phyloP scores from a whole-genome alignment of 2,329 filamentous ascomycete genomes.

The Neofusicoccum parvum region DNA sequence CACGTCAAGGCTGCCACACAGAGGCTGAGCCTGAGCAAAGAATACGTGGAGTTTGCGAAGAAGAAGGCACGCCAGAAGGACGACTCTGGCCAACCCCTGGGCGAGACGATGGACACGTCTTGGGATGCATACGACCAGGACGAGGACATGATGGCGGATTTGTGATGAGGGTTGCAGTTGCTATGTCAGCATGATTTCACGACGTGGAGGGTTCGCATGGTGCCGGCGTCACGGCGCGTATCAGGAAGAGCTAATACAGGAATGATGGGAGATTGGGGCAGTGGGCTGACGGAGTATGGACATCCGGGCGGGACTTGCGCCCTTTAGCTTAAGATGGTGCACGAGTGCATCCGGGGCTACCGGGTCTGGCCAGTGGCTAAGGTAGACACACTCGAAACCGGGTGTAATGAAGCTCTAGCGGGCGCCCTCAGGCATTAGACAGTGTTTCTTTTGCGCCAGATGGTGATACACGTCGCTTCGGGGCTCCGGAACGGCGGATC shows the following conservation, averaged over 20 bases:
- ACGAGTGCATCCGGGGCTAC: background rate
- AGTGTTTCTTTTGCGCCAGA: background rate
- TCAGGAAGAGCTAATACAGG: constrained; percentile 5
- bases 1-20: constrained; percentile 58
- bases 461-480: background rate
- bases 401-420: background rate
- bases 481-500: background rate
- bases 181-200: constrained; percentile 6
- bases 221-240: constrained; percentile 7
- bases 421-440: background rate
- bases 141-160: constrained; percentile 43
- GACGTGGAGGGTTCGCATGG: constrained; percentile 4
- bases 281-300: background rate
- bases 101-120: constrained; percentile 39
- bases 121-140: constrained; percentile 40
- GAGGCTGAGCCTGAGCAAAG: constrained; percentile 59
- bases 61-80: constrained; percentile 49
- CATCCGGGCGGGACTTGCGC: background rate
- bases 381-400: background rate
- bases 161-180: constrained; percentile 28
- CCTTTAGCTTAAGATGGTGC: background rate
- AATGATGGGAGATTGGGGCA: background rate
- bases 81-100: constrained; percentile 31
- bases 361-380: constrained; percentile 1
- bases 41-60: constrained; percentile 58